Base-by-base conservation (phyloP, 2,329 filamentous ascomycete species). In the Calonectria montana region DNA sequence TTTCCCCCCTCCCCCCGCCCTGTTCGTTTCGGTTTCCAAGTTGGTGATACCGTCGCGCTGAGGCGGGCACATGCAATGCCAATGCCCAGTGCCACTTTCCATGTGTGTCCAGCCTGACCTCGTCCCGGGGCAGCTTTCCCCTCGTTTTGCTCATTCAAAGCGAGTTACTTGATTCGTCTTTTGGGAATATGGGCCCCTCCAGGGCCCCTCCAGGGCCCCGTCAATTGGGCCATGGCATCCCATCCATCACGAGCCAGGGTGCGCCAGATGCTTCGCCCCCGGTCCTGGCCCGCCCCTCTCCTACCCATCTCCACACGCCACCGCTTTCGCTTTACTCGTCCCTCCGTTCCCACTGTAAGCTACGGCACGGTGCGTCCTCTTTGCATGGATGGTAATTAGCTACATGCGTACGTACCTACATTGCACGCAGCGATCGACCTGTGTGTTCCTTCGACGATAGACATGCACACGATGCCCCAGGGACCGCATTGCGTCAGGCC, bases 191-290 rank as follows among this genome's bases (percentile, higher is more conserved):
- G 53, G 29, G 53, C 35, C 53, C 53, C 53, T 57, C 53, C n/a
- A 57, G 53, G 29, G 53, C 35, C 53, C 53, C 53, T 57, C 53
- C n/a, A 57, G 53, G 53, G 18, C 53, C 50, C 53, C 31, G 53
- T 37, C 31, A 12, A 57, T 57, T 57, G 53, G 53, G 31, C 53
- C 53, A 57, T 57, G 53, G 53, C 53, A 57, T 57, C 29, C 29
- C 29, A 57, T 57, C 31, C 71, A 76, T 77, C 76, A 78, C 75
- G 73, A 77, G 75, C 74, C 69, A 73, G 45, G 69, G 57, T 74
- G 71, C 67, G 72, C 75, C 69, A 76, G 68, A 70, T 73, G 73
- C 76, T 78, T 63, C 59, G 66, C 66, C 66, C 57, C 66, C 39
- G 59, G 59, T 63, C 66, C 66, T 69, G 57, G 57, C 18, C 15